Evolutionary conservation across 2,329 filamentous ascomycete genomes (phyloP).

Genomic region (Nannizziopsis barbatae): DNA sequence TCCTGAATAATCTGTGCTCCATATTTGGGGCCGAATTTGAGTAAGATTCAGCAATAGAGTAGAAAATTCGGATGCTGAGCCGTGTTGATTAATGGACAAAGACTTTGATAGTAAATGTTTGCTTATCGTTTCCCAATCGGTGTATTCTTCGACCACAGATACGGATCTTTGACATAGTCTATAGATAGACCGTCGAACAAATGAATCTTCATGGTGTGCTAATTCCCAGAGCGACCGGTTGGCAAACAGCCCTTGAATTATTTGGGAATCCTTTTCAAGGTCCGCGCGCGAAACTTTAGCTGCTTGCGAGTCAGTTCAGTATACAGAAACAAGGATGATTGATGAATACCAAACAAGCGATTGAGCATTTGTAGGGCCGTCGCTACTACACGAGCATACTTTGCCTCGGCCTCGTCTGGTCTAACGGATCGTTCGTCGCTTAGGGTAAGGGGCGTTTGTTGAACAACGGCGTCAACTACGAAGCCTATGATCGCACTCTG

Average conservation of each 20-base stretch:
- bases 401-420: conserved; percentile 71
- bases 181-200: conserved; percentile 49
- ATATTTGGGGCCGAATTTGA: conserved; percentile 53
- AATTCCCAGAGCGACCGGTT: conserved; percentile 53
- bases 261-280: conserved; percentile 47
- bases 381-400: conserved; percentile 68
- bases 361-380: conserved; percentile 47
- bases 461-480: conserved; percentile 61
- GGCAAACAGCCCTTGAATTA: conserved; percentile 56
- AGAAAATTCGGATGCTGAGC: conserved; percentile 62
- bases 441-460: conserved; percentile 68
- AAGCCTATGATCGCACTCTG: conserved; percentile 72
- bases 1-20: conserved; percentile 54
- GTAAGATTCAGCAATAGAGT: conserved; percentile 58
- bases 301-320: conserved; percentile 15
- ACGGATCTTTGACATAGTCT: conserved; percentile 43
- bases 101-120: conserved; percentile 63
- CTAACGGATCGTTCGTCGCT: conserved; percentile 83
- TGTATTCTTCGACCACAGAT: conserved; percentile 35
- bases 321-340: neutral
- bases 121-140: conserved; percentile 56
- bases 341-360: conserved; percentile 35
- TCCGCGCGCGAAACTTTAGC: conserved; percentile 37
- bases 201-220: conserved; percentile 45
- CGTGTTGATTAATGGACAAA: conserved; percentile 58